Percentiles rank a stretch among this genome's conserved stretches.
These are phyloP conservation scores for Dothiorella sarmentorum DNA, from an alignment of 2,329 filamentous ascomycete species.

Conservation along the genomic window DNA sequence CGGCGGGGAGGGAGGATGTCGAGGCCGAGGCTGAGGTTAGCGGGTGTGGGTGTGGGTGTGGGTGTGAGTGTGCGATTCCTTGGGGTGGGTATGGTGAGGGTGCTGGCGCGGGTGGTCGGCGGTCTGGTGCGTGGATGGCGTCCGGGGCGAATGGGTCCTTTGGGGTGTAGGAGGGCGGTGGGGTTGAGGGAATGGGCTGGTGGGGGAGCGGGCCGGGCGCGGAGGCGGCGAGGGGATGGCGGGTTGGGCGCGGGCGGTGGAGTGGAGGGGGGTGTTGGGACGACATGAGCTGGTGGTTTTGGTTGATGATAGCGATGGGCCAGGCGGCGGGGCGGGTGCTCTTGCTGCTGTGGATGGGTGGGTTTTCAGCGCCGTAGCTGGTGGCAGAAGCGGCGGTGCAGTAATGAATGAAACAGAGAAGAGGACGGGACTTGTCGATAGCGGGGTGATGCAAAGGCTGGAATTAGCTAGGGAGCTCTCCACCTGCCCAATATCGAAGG, in stretches of 20 bases:
- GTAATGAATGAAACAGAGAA: background rate
- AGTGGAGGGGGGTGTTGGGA: background rate
- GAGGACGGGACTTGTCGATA: background rate
- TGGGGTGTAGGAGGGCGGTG: constrained; percentile 11
- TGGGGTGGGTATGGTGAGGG: background rate
- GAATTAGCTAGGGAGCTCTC: background rate
- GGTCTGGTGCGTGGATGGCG: background rate
- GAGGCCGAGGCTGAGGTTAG: background rate
- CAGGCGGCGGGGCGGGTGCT: background rate
- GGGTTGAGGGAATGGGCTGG: constrained; percentile 12
- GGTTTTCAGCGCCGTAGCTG: too few species aligned
- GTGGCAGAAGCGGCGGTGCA: background rate
- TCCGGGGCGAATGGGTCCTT: constrained; percentile 8
- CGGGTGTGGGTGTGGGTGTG: too few species aligned
- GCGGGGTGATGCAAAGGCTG: background rate
- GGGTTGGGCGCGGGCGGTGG: constrained; percentile 7
- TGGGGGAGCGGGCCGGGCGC: constrained; percentile 18
- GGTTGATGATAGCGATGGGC: background rate
- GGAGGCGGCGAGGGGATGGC: constrained; percentile 15
- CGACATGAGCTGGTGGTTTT: background rate
- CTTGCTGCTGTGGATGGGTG: background rate
- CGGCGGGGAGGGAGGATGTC: background rate
- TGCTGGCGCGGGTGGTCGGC: background rate
- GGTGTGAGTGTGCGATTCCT: background rate
- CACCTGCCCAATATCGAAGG: too few species aligned